Base-by-base conservation (phyloP, 2,329 filamentous ascomycete genomes). In the Dothiorella sarmentorum region DNA sequence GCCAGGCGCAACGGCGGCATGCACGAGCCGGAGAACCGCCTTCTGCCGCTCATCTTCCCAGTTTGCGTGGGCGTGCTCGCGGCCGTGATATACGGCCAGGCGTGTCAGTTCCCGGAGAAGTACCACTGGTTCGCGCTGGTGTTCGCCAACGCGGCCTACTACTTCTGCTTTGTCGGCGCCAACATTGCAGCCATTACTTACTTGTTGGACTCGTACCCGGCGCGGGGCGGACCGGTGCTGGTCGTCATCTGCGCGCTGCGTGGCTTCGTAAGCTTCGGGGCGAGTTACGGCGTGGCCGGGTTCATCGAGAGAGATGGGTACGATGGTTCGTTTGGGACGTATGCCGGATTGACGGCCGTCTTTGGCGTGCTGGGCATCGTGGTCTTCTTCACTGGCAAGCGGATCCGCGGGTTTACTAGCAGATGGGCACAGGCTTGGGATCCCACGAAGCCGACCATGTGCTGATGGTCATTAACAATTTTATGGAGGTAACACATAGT, bases 151-250 rank as follows among this genome's bases (percentile, higher is more conserved):
- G 60, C 63, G 2, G 68, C 62, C 2, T 70, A 71, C 60, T 71
- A 72, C 49, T 76, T 76, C 51, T 64, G 66, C 33, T 75, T 76
- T 49, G 64, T 76, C 17, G 73, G 75, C 0, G 72, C 72, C 7
- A 79, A 78, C 60, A 77, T 78, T 56, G 73, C 74, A 3, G 75
- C 69, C 0, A 76, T 78, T 51, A 77, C 75, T 0, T 78, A 76
- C 60, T 63, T 76, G 4, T 70, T 80, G 2, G 77, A 80, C 57
- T 70, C 72, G 1, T 80, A 78, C 57, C 76, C 76, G 1, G 69
- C 70, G 2, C 68, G 74, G 2, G 71, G 75, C 3, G 75, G 75
- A 0, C 73, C 77, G 0, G 60, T 78, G 2, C 63, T 80, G 18
- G 72, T 80, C 3, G 72, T 80, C 33, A 75, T 80, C 27, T 78